These are phyloP conservation scores for Tuber calosporum DNA, from an alignment of 495 filamentous ascomycete species.

Conservation along the genomic window DNA sequence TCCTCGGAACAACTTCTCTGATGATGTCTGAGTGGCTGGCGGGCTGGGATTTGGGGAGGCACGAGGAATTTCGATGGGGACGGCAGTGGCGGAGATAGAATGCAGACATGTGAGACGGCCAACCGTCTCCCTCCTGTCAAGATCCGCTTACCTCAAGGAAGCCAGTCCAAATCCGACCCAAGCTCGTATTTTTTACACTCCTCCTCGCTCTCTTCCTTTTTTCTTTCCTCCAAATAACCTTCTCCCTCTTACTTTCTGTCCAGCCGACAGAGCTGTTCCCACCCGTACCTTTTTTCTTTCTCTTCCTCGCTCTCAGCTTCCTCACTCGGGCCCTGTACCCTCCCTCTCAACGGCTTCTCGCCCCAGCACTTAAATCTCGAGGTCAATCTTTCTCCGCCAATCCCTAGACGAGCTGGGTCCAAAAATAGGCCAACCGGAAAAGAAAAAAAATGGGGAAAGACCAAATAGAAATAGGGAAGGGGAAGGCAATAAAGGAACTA, in stretches of 20 bases:
- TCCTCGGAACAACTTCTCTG: constrained; percentile 24
- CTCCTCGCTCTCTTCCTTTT: constrained; percentile 3
- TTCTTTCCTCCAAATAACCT: constrained; percentile 14
- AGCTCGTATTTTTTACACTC: neutral
- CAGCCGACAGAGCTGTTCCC: constrained; percentile 3
- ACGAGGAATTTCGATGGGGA: constrained; percentile 31
- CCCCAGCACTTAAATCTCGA: neutral
- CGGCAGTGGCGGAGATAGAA: constrained; percentile 7
- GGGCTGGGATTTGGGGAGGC: constrained; percentile 20
- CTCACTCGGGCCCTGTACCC: constrained; percentile 10
- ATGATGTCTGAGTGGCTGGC: constrained; percentile 4
- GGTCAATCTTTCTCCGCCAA: constrained; percentile 9
- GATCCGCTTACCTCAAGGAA: constrained; percentile 35
- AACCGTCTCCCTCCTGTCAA: constrained; percentile 29
- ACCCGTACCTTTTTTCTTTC: constrained; percentile 9
- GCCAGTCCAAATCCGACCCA: constrained; percentile 7
- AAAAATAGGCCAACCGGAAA: constrained; percentile 16
- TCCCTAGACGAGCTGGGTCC: constrained; percentile 27
- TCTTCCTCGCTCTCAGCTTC: constrained; percentile 24
- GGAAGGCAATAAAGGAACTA: constrained; percentile 11
- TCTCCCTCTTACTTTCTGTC: constrained; percentile 14
- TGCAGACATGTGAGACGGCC: constrained; percentile 35
- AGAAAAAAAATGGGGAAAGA: constrained; percentile 19
- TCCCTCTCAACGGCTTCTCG: constrained; percentile 10
- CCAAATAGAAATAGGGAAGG: constrained; percentile 11